phyloP scores from a whole-genome alignment of 768 basidiomycete species.

The Cystobasidium tubakii region DNA sequence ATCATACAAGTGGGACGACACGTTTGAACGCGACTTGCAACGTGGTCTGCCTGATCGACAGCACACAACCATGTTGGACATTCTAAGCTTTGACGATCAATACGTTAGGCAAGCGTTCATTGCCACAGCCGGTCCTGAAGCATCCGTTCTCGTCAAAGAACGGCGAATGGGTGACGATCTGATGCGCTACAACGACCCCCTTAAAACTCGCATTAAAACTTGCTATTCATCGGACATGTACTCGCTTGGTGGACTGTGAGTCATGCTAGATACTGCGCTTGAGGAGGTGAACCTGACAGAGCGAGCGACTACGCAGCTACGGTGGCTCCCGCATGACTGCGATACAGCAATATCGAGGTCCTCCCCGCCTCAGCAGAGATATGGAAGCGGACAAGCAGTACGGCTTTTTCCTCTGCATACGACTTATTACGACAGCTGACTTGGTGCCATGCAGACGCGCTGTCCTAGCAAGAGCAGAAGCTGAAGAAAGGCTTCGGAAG shows the following conservation, averaged over 20 bases:
- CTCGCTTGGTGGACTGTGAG: conserved; percentile 36
- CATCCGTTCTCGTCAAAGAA: conserved; percentile 59
- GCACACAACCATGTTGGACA: not conserved
- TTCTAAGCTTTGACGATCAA: conserved; percentile 62
- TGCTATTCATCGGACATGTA: conserved; percentile 40
- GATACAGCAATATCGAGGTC: conserved; percentile 37
- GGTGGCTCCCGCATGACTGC: conserved; percentile 27
- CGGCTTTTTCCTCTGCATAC: not conserved
- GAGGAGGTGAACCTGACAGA: not conserved
- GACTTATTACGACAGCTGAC: not conserved
- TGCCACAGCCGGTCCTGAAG: conserved; percentile 68
- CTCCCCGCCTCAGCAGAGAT: conserved; percentile 42
- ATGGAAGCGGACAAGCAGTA: conserved; percentile 32
- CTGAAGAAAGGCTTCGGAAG: not conserved
- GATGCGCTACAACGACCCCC: conserved; percentile 37
- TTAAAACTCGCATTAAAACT: conserved; percentile 22
- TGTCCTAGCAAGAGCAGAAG: conserved; percentile 53
- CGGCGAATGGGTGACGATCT: conserved; percentile 63
- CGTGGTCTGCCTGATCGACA: not conserved
- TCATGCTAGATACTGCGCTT: too few species aligned
- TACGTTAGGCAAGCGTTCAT: conserved; percentile 75
- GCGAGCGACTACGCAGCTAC: not conserved
- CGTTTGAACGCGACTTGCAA: not conserved
- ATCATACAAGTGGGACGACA: not conserved
- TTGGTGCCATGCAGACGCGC: not conserved